phyloP scores from a whole-genome alignment of 2,329 filamentous ascomycete species.

The Zasmidium citrigriseum region DNA sequence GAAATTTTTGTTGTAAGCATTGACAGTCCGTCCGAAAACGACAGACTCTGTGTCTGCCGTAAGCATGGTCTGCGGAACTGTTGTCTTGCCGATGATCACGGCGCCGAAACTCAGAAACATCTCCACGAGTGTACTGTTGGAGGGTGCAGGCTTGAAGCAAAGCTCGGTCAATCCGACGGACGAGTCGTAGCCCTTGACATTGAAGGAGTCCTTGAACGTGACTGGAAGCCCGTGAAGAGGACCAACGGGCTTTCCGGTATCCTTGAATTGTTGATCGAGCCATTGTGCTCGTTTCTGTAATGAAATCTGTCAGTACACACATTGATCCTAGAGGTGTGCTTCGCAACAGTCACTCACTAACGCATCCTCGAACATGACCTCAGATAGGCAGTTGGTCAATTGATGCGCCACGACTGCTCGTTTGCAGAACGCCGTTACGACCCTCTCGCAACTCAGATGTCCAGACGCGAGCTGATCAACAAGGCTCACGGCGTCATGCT shows the following conservation, averaged over 20 bases:
- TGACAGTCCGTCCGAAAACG: slow-evolving; percentile 50
- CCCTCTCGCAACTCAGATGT: slow-evolving; percentile 13
- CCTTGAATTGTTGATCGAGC: slow-evolving; percentile 41
- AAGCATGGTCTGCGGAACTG: slow-evolving; percentile 57
- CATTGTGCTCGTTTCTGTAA: too few relatives aligned
- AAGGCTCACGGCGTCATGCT: slow-evolving; percentile 49
- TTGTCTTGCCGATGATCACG: slow-evolving; percentile 55
- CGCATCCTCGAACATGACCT: slow-evolving; percentile 41
- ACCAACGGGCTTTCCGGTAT: slow-evolving; percentile 41
- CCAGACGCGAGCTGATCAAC: slow-evolving; percentile 38
- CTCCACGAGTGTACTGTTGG: slow-evolving; percentile 49
- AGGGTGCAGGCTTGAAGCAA: slow-evolving; percentile 53
- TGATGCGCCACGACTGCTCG: slow-evolving; percentile 51
- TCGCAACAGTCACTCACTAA: slow-evolving; percentile 36
- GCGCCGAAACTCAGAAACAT: slow-evolving; percentile 49
- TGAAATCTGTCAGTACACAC: too few relatives aligned
- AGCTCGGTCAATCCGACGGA: slow-evolving; percentile 45
- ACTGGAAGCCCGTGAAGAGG: slow-evolving; percentile 47
- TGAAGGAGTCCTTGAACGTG: slow-evolving; percentile 40
- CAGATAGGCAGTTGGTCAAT: slow-evolving; percentile 49
- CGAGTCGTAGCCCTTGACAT: slow-evolving; percentile 37
- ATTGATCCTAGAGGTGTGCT: too few relatives aligned
- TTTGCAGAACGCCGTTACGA: slow-evolving; percentile 46
- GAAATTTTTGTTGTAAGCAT: slow-evolving; percentile 50
- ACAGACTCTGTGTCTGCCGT: slow-evolving; percentile 56